Base-by-base conservation (phyloP, 257 asterid genomes). In the Plantago major region DNA sequence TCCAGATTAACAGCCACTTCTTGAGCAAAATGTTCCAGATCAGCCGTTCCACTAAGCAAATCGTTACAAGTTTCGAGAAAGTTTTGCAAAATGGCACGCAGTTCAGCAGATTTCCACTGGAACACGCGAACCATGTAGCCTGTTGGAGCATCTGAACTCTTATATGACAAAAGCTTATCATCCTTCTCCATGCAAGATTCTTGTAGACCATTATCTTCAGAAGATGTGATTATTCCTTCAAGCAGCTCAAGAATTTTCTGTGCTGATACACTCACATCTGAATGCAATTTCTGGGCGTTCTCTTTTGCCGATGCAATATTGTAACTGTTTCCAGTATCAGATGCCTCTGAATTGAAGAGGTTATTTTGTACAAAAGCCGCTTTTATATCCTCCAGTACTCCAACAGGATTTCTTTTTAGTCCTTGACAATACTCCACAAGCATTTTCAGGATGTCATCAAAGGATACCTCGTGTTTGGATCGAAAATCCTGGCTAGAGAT, bases 81-180 rank as follows among this genome's bases (percentile, higher is more conserved):
- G 63, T 72, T 75, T 56, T 71, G 78, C 68, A 89, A 63, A 71
- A 76, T 59, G 61, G 73, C 68, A 48, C 70, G 70, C 22, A 86
- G 80, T 61, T 89, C 95, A 57, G 79, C 76, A 18, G 86, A 66
- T 74, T 81, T 89, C 95, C 95, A 86, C 60, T 86, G 95, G 64
- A 89, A 86, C 63, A 74, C 75, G 37, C 94, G 82, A 50, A 80
- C 79, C 28, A 63, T 22, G 66, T 80, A 89, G 55, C 81, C 81
- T 28, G 82, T 66, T 17, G 78, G 74, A 52, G 76, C 66, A 37
- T 75, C 77, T 46, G 71, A 60, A 71, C 67, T 61, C 38, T 70
- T 78, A 56, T 52, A 70, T 0, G 75, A 73, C 26, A 22, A 22
- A 22, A 22, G 26, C 26, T 22, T 22, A 22, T 22, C 26, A 22